Evolutionary conservation across 2,329 filamentous ascomycete genomes (phyloP).

Genomic region (Microdochium trichocladiopsis): DNA sequence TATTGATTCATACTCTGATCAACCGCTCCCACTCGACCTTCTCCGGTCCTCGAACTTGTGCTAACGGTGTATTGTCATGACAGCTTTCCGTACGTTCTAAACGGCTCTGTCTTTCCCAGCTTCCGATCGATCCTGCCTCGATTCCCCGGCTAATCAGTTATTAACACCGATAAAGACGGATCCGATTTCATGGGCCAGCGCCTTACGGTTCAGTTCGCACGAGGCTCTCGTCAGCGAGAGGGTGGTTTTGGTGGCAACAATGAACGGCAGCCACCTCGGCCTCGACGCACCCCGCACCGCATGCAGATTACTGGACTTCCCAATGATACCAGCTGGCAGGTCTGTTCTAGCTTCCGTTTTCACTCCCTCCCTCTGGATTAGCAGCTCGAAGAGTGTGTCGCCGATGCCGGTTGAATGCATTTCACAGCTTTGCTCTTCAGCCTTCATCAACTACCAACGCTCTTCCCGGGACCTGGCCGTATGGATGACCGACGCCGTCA

Average conservation of each 20-base stretch:
- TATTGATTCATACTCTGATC: too few relatives aligned
- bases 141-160: slow-evolving; percentile 25
- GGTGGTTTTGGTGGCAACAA: slow-evolving; percentile 37
- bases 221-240: slow-evolving; percentile 62
- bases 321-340: slow-evolving; percentile 99
- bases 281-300: slow-evolving; percentile 87
- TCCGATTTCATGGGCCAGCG: slow-evolving; percentile 97
- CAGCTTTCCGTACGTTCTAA: slow-evolving; percentile 55
- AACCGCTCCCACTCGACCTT: slow-evolving; percentile 9
- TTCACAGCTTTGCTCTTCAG: not conserved
- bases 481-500: not conserved
- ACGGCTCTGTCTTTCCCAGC: slow-evolving; percentile 22
- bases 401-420: not conserved
- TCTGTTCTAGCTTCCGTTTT: slow-evolving; percentile 67
- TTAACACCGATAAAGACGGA: slow-evolving; percentile 61
- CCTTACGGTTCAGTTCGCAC: slow-evolving; percentile 95
- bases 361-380: slow-evolving; percentile 18
- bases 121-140: slow-evolving; percentile 12
- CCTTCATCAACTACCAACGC: not conserved
- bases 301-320: slow-evolving; percentile 98
- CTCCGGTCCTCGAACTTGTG: slow-evolving; percentile 5
- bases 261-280: slow-evolving; percentile 60
- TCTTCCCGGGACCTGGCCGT: not conserved
- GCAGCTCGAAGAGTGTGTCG: not conserved
- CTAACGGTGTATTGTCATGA: slow-evolving; percentile 17